Percentiles rank a stretch among this genome's conserved stretches.
These are phyloP conservation scores for Diutina siamensis DNA, from an alignment of 1,139 yeast genomes.

Conservation along the genomic window DNA sequence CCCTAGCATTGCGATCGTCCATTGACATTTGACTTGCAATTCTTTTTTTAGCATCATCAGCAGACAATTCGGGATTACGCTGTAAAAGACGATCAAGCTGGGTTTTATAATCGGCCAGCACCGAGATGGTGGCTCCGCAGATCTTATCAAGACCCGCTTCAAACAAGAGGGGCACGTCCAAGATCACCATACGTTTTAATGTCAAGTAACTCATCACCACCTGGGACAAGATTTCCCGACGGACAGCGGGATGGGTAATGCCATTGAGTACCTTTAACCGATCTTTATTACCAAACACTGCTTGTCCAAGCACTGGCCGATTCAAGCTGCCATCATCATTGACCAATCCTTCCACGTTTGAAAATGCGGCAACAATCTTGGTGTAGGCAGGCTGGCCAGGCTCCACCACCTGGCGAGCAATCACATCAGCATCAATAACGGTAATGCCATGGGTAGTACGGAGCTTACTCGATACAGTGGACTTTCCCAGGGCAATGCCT, in stretches of 20 bases:
- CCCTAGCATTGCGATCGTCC: conserved; percentile 40
- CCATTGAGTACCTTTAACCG: conserved; percentile 50
- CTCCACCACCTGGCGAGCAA: conserved; percentile 75
- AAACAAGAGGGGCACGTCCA: conserved; percentile 85
- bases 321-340: conserved; percentile 43
- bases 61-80: conserved; percentile 58
- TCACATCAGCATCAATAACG: conserved; percentile 79
- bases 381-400: conserved; percentile 70
- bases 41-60: conserved; percentile 60
- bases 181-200: conserved; percentile 44
- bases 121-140: conserved; percentile 66
- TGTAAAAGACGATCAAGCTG: conserved; percentile 54
- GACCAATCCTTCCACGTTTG: conserved; percentile 44
- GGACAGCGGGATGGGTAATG: conserved; percentile 86
- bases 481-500: conserved; percentile 91
- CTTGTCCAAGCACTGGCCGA: conserved; percentile 63
- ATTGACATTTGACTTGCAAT: conserved; percentile 69
- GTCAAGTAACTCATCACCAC: conserved; percentile 44
- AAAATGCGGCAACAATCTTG: conserved; percentile 51
- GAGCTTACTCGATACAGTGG: conserved; percentile 66
- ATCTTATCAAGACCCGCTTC: conserved; percentile 62
- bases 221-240: conserved; percentile 50
- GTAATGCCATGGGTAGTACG: conserved; percentile 30
- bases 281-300: conserved; percentile 59
- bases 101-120: conserved; percentile 42